phyloP scores from a whole-genome alignment of 306 rosid genomes.

The Cucumis cinereus region DNA sequence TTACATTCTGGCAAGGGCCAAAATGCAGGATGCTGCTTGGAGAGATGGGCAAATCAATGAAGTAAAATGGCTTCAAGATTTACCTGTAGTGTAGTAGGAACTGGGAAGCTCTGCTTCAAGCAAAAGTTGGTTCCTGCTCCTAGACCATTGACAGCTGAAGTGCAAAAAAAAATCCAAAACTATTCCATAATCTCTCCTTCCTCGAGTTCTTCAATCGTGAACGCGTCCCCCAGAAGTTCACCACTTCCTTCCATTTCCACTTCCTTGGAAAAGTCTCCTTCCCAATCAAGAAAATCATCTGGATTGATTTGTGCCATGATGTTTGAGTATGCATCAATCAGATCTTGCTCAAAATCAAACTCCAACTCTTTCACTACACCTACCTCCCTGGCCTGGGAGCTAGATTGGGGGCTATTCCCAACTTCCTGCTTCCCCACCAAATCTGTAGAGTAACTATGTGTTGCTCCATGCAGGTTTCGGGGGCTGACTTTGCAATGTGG shows the following conservation, averaged over 20 bases:
- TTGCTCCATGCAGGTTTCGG: constrained; percentile 18
- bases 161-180: neutral
- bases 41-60: neutral
- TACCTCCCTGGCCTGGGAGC: constrained; percentile 13
- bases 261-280: constrained; percentile 23
- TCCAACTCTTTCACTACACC: constrained; percentile 23
- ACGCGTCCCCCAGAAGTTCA: constrained; percentile 8
- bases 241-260: constrained; percentile 20
- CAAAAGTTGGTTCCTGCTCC: neutral
- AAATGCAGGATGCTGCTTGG: neutral
- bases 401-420: constrained; percentile 18
- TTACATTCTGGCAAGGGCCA: neutral
- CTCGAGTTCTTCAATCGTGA: constrained; percentile 41
- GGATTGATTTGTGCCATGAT: constrained; percentile 49
- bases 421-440: constrained; percentile 19
- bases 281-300: constrained; percentile 44
- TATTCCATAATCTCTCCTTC: constrained; percentile 78
- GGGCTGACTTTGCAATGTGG: constrained; percentile 11
- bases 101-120: neutral
- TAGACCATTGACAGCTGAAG: no score
- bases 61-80: neutral
- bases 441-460: constrained; percentile 16
- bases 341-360: constrained; percentile 50
- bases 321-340: constrained; percentile 38
- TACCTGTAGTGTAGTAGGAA: neutral